Percentiles rank a stretch among this genome's conserved stretches.
These are phyloP conservation scores for Triticum monococcum DNA, from an alignment of 176 grass and related monocot species.

Conservation along the genomic window DNA sequence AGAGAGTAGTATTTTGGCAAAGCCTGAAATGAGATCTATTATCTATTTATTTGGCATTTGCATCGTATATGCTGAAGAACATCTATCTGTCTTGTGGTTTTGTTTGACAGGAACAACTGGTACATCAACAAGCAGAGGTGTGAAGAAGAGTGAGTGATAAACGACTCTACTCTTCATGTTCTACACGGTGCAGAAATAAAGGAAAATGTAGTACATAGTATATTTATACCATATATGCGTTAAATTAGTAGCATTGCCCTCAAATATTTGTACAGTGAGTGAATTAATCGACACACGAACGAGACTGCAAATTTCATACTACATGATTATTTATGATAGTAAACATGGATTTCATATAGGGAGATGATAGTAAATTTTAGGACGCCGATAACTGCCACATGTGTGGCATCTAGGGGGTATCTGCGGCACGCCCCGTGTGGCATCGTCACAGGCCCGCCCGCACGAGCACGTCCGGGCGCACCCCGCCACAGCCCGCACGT, in stretches of 20 bases:
- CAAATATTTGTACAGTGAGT: background rate
- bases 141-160: background rate
- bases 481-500: too few species aligned
- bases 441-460: too few species aligned
- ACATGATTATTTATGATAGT: too few species aligned
- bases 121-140: background rate
- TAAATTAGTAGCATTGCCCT: too few species aligned
- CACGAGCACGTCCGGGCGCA: too few species aligned
- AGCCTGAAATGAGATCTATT: background rate
- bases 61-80: background rate
- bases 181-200: background rate
- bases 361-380: too few species aligned
- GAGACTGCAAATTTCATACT: too few species aligned
- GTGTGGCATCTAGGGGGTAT: too few species aligned
- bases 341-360: too few species aligned
- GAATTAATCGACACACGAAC: background rate
- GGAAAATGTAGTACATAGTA: background rate
- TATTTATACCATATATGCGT: too few species aligned
- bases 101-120: constrained; percentile 13
- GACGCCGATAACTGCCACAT: too few species aligned
- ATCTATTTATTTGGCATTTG: background rate
- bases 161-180: background rate
- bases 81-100: background rate
- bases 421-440: too few species aligned
- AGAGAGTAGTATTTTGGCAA: background rate